Base-by-base conservation (phyloP, 78 protist genomes). In the Dictyostelium capitatum region DNA sequence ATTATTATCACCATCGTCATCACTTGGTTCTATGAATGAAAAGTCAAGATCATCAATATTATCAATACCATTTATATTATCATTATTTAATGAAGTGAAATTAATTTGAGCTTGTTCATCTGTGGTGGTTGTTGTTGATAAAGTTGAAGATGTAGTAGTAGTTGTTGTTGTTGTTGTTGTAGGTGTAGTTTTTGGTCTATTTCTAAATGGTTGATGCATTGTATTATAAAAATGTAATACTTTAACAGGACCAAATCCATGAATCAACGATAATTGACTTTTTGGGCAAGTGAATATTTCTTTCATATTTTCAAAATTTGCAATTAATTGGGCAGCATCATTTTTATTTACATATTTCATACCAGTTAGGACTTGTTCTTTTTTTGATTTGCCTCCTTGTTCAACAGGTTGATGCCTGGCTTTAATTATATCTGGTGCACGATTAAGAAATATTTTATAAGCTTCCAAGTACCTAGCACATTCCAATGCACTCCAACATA, bases 131-230 rank as follows among this genome's bases (percentile, higher is more conserved):
- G 25, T 5, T 20, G 28, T 56, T 20, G 19, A 20, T 56, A 25
- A 4, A 5, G 25, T 23, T 17, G 69, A 4, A 3, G 30, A 7
- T 6, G 69, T 59, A 8, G 32, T 57, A n/a, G 65, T 59, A 4
- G 70, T 62, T 62, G 70, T 59, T 1, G 32, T 59, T 0, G 70
- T 23, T 0, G 70, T 59, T n/a, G 67, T n/a, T 19, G 67, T 62
- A 23, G 72, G 6, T 6, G 14, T 62, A 30, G 30, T 54, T 5
- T 80, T 62, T 57, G 51, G 32, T 32, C 69, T 62, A 37, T 32
- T 75, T 80, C 78, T 87, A 51, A 87, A 87, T 11, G 93, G 93
- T 54, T 87, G 93, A 51, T 87, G 78, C 32, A 87, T 46, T 47
- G 73, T 50, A 87, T 48, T 59, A n/a, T 50, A 50, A 47, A 87